A percentile compares a stretch with the other conserved stretches of the same genome.
phyloP scores from a whole-genome alignment of 1,139 yeast species.

The Kodamaea anthophila region DNA sequence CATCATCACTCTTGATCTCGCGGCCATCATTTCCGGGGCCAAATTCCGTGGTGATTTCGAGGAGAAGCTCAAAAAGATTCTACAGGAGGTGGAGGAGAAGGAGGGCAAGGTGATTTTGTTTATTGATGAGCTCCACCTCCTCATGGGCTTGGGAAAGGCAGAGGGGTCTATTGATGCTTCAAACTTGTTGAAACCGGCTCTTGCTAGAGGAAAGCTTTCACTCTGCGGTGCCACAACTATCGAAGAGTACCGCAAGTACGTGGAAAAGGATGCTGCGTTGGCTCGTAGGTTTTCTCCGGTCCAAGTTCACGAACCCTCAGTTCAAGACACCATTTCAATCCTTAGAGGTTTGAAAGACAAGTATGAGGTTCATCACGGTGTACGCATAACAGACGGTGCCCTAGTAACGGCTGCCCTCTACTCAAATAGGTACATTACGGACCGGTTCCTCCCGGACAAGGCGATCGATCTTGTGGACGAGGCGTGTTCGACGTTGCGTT shows the following conservation, averaged over 20 bases:
- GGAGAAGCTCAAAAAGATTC: constrained; percentile 74
- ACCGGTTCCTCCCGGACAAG: constrained; percentile 88
- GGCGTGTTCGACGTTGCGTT: constrained; percentile 88
- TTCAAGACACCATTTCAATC: constrained; percentile 86
- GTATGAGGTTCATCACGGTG: constrained; percentile 97
- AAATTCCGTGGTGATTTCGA: constrained; percentile 95
- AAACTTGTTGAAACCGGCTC: constrained; percentile 84
- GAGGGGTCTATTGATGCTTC: constrained; percentile 97
- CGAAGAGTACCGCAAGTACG: constrained; percentile 80
- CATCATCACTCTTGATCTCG: constrained; percentile 79
- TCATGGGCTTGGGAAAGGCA: constrained; percentile 88
- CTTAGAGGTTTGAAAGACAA: constrained; percentile 88
- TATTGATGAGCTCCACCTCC: constrained; percentile 87
- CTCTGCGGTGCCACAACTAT: constrained; percentile 96
- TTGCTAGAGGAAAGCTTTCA: constrained; percentile 88
- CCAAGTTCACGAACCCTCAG: constrained; percentile 81
- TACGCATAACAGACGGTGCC: constrained; percentile 89
- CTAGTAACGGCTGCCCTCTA: constrained; percentile 90
- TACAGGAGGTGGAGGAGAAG: constrained; percentile 82
- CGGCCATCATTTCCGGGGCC: constrained; percentile 88
- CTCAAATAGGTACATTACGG: constrained; percentile 87
- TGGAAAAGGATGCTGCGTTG: constrained; percentile 87
- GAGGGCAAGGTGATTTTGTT: constrained; percentile 75
- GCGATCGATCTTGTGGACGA: constrained; percentile 96
- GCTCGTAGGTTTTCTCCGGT: constrained; percentile 93